Conservation (phyloP, 2,329 filamentous ascomycete species). For the Arthrinium phaeospermum region DNA sequence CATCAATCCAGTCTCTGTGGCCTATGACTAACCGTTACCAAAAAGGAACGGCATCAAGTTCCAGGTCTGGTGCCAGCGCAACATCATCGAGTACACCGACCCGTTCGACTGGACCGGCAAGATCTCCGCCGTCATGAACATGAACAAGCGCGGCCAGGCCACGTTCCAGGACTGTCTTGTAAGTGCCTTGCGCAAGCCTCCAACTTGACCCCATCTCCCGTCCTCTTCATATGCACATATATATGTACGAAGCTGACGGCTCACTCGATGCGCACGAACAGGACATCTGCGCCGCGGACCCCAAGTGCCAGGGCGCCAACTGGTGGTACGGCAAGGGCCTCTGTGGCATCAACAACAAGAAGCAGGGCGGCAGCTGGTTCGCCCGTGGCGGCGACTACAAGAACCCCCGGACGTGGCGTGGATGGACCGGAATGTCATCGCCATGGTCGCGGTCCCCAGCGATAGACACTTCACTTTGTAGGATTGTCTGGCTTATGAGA, state of each 20-base stretch:
- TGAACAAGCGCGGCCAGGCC: constrained; percentile 8
- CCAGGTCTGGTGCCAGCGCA: constrained; percentile 7
- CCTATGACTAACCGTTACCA: not conserved
- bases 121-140: not conserved
- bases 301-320: constrained; percentile 15
- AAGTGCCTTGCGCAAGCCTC: not conserved
- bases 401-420: constrained; percentile 9
- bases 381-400: not conserved
- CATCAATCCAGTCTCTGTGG: not conserved
- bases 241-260: too few species aligned
- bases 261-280: not conserved
- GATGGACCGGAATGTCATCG: not conserved
- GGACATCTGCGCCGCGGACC: not conserved
- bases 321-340: constrained; percentile 5
- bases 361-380: constrained; percentile 6
- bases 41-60: constrained; percentile 7
- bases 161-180: constrained; percentile 6
- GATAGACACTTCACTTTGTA: not conserved
- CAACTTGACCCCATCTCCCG: not conserved
- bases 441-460: constrained; percentile 2
- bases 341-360: constrained; percentile 14
- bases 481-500: too few species aligned
- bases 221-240: too few species aligned
- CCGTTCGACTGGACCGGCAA: not conserved
- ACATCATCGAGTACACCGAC: not conserved